A percentile compares a stretch with the other conserved stretches of the same genome.
Conservation (phyloP, 495 filamentous ascomycete species). For the Daldinia bambusicola region DNA sequence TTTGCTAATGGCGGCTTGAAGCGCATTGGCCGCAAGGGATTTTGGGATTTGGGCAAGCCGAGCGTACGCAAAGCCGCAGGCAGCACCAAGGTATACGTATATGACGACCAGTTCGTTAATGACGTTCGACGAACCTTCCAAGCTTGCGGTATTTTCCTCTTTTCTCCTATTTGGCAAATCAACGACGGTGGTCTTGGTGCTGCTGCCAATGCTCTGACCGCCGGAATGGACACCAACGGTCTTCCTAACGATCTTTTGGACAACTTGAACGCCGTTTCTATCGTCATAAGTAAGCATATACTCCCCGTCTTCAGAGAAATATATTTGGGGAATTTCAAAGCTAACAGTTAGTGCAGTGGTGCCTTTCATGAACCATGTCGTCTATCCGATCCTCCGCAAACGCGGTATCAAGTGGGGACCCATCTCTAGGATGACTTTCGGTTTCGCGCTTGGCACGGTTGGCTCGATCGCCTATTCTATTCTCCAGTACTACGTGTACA, state of each 20-base stretch:
- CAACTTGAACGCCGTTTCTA: slow-evolving; percentile 76
- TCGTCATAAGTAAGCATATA: slow-evolving; percentile 63
- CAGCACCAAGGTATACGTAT: slow-evolving; percentile 52
- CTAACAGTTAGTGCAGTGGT: slow-evolving; percentile 59
- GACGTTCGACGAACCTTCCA: slow-evolving; percentile 63
- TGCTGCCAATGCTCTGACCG: slow-evolving; percentile 64
- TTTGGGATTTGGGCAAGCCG: slow-evolving; percentile 70
- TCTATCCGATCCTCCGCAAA: slow-evolving; percentile 75
- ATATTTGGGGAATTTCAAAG: neutral
- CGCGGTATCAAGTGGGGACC: slow-evolving; percentile 71
- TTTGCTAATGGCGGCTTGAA: slow-evolving; percentile 63
- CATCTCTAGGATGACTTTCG: slow-evolving; percentile 77
- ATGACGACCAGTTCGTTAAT: slow-evolving; percentile 62
- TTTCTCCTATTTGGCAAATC: slow-evolving; percentile 72
- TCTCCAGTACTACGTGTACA: slow-evolving; percentile 78
- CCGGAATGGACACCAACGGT: slow-evolving; percentile 69
- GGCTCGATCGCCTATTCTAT: slow-evolving; percentile 71
- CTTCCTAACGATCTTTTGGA: slow-evolving; percentile 77
- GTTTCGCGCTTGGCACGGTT: slow-evolving; percentile 72
- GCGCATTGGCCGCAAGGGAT: slow-evolving; percentile 62
- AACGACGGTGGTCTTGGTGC: slow-evolving; percentile 59
- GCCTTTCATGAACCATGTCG: slow-evolving; percentile 71
- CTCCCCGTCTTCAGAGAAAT: neutral
- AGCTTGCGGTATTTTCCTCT: slow-evolving; percentile 64
- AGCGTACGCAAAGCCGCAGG: slow-evolving; percentile 61